Base-by-base conservation (phyloP, 2,329 filamentous ascomycete species). In the Phaeosphaeria sp. region DNA sequence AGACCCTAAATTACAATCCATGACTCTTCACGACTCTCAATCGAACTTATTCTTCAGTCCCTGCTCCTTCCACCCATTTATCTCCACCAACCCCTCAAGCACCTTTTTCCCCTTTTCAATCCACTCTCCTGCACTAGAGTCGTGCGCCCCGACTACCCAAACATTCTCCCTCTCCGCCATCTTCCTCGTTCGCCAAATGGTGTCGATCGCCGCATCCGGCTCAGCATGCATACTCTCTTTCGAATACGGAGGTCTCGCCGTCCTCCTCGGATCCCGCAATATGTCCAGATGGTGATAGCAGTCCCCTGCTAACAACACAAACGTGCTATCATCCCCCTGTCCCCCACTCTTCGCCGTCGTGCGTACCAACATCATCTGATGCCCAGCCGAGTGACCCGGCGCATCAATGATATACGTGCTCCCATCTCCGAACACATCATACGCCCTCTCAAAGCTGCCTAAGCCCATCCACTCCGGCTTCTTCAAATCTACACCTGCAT, bases 381-480 rank as follows among this genome's bases (percentile, higher is more conserved):
- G 84, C 0, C 84, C 84, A 13, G 80, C 75, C 0, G 84, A 70
- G 62, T 86, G 83, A 0, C 84, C 84, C 0, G 84, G 84, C 0
- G 79, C 78, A 61, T 85, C 80, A 22, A 86, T 71, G 0, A 85
- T 68, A 61, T 78, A 83, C 5, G 83, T 67, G n/a, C 75, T 77
- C 0, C 79, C 80, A 58, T 86, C 83, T 0, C 74, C 73, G 57
- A 84, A 82, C 9, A 84, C 64, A 61, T 86, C 83, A 11, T 83
- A 70, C 0, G 74, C 76, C 1, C 77, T 67, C 1, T 81, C 79
- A 54, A 85, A 84, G 0, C 77, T 53, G 7, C 71, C 71, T 8
- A 73, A 73, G 0, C 73, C 77, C 0, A 83, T 72, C 17, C 79
- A 78, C 39, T 77, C 60, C 0, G 61, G 61, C 33, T 68, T 68